Base-by-base conservation (phyloP, 306 rosid genomes). In the Vigna reflexopilosa region DNA sequence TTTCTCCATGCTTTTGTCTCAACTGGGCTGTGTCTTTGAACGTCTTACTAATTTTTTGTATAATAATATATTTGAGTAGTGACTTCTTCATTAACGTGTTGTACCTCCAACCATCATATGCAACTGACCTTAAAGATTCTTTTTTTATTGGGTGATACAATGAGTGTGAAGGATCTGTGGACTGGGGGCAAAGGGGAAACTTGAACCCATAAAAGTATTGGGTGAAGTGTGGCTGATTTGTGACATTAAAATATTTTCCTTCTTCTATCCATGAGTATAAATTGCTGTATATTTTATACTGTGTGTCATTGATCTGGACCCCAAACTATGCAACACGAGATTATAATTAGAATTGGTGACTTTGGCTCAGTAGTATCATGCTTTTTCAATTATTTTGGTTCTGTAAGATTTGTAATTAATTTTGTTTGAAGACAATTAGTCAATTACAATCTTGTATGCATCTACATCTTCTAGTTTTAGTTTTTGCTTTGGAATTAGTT, bases 61-160 rank as follows among this genome's bases (percentile, higher is more conserved):
- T 40, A 17, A 7, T 40, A 20, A 72, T 81, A 24, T 67, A 56
- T n/a, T 65, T 75, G 70, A 56, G 15, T 70, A 13, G 8, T 9
- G 51, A 49, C 68, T 65, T 78, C 58, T 48, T 50, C 52, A 48
- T 50, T 72, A 15, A 67, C 49, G 32, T 17, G 62, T 47, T 82
- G 56, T 79, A 24, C n/a, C n/a, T 24, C 26, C 11, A 58, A 58
- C 55, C 47, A 24, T 52, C 36, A 10, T 16, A 8, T 38, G 71
- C 49, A 30, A 30, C 34, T 30, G 4, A 30, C 4, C 28, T 26
- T 26, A 26, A 26, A 26, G 28, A 30, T 30, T 4, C 5, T 30
- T 30, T 30, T 30, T 30, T 30, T 30, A 30, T 30, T 30, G 34
- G 34, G 34, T 30, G 34, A 30, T 30, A 30, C 63, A 73, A 14